Evolutionary conservation across 306 rosid genomes (phyloP), one percentile per base, ranked within the genome.

Genomic region (Fragaria vesca): DNA sequence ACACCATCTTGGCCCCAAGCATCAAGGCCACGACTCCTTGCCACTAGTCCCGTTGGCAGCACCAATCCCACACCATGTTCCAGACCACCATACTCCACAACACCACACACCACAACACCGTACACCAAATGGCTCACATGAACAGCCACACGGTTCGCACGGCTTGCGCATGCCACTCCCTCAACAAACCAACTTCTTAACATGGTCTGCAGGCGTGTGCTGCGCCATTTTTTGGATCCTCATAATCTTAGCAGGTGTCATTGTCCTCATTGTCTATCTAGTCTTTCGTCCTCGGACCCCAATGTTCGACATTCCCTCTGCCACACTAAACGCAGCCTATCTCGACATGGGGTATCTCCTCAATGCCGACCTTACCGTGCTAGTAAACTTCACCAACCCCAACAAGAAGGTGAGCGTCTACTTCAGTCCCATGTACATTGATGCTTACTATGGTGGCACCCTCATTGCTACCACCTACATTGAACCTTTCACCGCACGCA

Each of bases 271-370:
- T 68, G 86, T 96, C 71, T 96, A 90, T 85, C 90, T 93, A 40
- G 77, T 96, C 79, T 87, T 88, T 47, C 98, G 97, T 0, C 99
- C 99, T 2, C 89, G 86, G 61, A 86, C 82, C 73, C 99, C 98
- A 4, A 84, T 79, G 32, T 93, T 96, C 40, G 90, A 93, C 1
- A 77, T 96, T n/a, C 75, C 98, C 1, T 13, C 87, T 12, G 96
- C 82, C 30, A 84, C 87, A 16, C 80, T 96, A 4, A 91, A 91
- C 51, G 94, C 96, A 65, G 99, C 99, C 3, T 96, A 96, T 75
- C 97, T 96, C 9, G 99, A 96, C 87, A 76, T 87, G 88, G 99
- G 99, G 0, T 85, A 93, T 78, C 86, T 93, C 21, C 97, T 96
- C 38, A 93, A 96, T 55, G 99, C 97, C 15, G 98, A 96, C 79